Base-by-base conservation (phyloP, 306 rosid species). In the Lathyrus sativus region DNA sequence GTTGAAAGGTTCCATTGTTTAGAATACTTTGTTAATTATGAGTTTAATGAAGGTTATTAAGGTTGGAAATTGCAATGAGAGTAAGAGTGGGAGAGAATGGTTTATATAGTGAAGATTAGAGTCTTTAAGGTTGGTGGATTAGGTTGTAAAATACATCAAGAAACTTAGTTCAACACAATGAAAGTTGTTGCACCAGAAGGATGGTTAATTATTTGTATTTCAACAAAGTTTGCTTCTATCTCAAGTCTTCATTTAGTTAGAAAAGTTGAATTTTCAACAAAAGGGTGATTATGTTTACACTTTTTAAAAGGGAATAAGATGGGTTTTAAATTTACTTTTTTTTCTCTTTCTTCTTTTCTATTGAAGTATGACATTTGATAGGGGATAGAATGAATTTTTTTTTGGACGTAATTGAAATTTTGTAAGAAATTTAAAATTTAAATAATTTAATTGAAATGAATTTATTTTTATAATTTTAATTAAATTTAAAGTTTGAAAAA, bases 141-240 rank as follows among this genome's bases (percentile, higher is more conserved):
- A 84, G 95, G 89, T 84, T 76, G 62, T 75, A 80, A 81, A 69
- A 55, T 53, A 43, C 75, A 53, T 42, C 10, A 68, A 65, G 69
- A 71, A 90, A 78, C 89, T 85, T 82, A 46, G 89, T 82, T 85
- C 91, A 90, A 90, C 84, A 75, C 82, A 57, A 54, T 51, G 4
- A 55, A 56, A 88, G 99, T 90, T 81, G 99, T 90, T 95, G 86
- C 97, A 95, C 96, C 97, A 86, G 84, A 95, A 88, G 62, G 85
- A 60, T 90, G 62, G 84, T 63, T 82, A 59, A 65, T 73, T 75
- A 50, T 41, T 60, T 60, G 22, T 15, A 10, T 57, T 60, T 62
- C 10, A 65, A 60, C 75, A 38, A 42, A 19, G 33, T 19, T 78
- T 78, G 86, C 93, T 93, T 93, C 83, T 43, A 70, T 78, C 43